Conservation (phyloP, 768 basidiomycete species). For the Leccinellum rugosiceps region DNA sequence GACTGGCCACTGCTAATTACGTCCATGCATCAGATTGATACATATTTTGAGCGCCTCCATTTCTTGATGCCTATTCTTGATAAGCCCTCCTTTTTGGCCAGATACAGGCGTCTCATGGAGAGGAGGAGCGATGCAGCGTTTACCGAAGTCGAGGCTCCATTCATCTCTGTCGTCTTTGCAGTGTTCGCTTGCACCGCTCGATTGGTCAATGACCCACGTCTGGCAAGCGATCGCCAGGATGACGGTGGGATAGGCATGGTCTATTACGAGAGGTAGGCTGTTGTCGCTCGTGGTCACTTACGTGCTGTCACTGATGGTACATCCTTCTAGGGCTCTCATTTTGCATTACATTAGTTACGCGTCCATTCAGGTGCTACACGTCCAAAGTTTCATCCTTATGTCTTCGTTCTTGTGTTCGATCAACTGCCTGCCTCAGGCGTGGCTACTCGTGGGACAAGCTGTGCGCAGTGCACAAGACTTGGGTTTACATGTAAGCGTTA, state of each 20-base stretch:
- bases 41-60: slow-evolving; percentile 85
- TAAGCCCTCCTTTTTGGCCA: slow-evolving; percentile 75
- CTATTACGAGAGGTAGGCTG: slow-evolving; percentile 77
- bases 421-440: slow-evolving; percentile 91
- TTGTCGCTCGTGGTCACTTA: neutral
- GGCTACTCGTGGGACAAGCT: slow-evolving; percentile 89
- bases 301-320: neutral
- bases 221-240: slow-evolving; percentile 57
- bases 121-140: slow-evolving; percentile 50
- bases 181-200: slow-evolving; percentile 87
- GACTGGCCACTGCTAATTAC: slow-evolving; percentile 21
- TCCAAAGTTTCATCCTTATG: slow-evolving; percentile 87
- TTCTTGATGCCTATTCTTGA: slow-evolving; percentile 87
- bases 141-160: slow-evolving; percentile 63
- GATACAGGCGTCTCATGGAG: slow-evolving; percentile 75
- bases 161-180: slow-evolving; percentile 81
- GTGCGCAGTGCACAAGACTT: slow-evolving; percentile 88
- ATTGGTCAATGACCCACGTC: slow-evolving; percentile 70
- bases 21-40: slow-evolving; percentile 57
- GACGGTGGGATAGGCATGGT: slow-evolving; percentile 89
- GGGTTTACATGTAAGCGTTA: slow-evolving; percentile 76
- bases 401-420: slow-evolving; percentile 89
- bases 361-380: slow-evolving; percentile 80
- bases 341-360: slow-evolving; percentile 91
- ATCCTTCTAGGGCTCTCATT: slow-evolving; percentile 65